Base-by-base conservation (phyloP, 352 stramenopile genomes). In the Phytophthora uliginosa region DNA sequence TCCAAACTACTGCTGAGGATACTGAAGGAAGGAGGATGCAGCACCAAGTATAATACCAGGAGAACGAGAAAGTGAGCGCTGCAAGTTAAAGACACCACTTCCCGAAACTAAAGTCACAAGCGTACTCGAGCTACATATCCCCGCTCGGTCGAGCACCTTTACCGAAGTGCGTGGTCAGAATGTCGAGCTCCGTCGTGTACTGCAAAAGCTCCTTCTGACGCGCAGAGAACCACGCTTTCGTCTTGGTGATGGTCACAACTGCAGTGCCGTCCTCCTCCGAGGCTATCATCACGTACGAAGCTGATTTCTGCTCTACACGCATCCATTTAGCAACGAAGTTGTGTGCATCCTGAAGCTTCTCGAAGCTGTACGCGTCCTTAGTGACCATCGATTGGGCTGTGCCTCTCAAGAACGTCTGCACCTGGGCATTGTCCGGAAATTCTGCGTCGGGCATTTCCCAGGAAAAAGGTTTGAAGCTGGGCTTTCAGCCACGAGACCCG, bases 1-100 rank as follows among this genome's bases (percentile, higher is more conserved):
- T 72, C 48, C 66, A 7, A 81, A 81, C 58, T 91, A 93, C 77
- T 88, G 81, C 55, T 81, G 82, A 22, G 82, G 84, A 8, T 89
- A 89, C 51, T 91, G 82, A 73, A 69, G 62, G 28, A 22, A 51
- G 28, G 28, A 24, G 15, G 18, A 3, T 5, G 24, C n/a, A 38
- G 51, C n/a, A 22, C 24, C 12, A 38, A 57, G 51, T n/a, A 53
- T n/a, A 28, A 48, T 51, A 24, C 42, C 18, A 51, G 7, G 20
- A 54, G 2, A 26, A 59, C 15, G 22, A 50, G n/a, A 42, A 47
- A 5, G 53, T 57, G 33, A 40, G 55, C 31, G 24, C 9, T 61
- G 50, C n/a, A 55, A 62, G 24, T 31, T 33, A 24, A n/a, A n/a
- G n/a, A n/a, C n/a, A n/a, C n/a, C n/a, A n/a, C n/a, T n/a, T n/a